Conservation (phyloP, 805 yeast genomes). For the Lipomyces lipofer region DNA sequence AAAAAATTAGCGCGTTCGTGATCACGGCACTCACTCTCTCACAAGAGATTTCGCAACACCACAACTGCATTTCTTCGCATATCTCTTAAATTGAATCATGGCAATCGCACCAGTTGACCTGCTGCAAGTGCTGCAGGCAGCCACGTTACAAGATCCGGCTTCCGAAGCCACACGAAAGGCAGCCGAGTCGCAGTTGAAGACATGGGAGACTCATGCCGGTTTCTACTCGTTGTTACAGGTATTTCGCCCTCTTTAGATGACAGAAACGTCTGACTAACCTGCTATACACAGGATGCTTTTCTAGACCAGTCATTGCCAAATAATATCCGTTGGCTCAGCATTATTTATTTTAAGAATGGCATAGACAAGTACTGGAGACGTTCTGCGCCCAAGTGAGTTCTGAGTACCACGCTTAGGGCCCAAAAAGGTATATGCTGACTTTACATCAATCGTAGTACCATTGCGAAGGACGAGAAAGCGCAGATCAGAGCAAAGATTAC, state of each 20-base stretch:
- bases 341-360: conserved; percentile 86
- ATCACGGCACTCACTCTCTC: too few species aligned
- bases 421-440: neutral
- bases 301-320: conserved; percentile 58
- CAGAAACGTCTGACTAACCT: too few species aligned
- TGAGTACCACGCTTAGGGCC: too few species aligned
- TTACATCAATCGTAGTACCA: conserved; percentile 38
- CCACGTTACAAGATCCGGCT: conserved; percentile 44
- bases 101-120: conserved; percentile 19
- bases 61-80: too few species aligned
- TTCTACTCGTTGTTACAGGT: conserved; percentile 58
- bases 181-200: conserved; percentile 69
- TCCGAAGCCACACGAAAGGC: conserved; percentile 54
- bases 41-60: too few species aligned
- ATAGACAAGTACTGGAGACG: conserved; percentile 83
- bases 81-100: too few species aligned
- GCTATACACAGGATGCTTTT: conserved; percentile 61
- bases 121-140: conserved; percentile 47
- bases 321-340: conserved; percentile 80
- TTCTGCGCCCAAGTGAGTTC: conserved; percentile 52
- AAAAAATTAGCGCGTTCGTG: too few species aligned
- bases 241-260: too few species aligned
- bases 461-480: conserved; percentile 65
- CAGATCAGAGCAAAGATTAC: conserved; percentile 63
- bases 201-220: conserved; percentile 67